Evolutionary conservation across 2,329 filamentous ascomycete species (phyloP).

Genomic region (Hypoxylon sp.): DNA sequence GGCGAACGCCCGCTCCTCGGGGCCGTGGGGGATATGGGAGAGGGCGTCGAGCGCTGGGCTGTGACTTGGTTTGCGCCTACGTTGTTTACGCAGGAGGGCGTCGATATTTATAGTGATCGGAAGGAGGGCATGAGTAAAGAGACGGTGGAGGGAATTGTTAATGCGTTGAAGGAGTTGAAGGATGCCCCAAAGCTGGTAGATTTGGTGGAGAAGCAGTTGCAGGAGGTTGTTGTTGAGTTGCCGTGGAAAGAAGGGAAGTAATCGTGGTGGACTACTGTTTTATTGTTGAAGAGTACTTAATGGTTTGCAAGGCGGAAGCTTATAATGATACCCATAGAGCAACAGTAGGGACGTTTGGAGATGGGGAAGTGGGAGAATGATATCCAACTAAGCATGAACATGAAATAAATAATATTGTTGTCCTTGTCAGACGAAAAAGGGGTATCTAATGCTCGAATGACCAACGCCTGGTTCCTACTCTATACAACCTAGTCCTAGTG

Average conservation of each 20-base stretch:
- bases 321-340: conserved; percentile 23
- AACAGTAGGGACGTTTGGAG: neutral
- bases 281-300: too few species aligned
- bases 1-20: conserved; percentile 60
- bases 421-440: conserved; percentile 10
- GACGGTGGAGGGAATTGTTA: conserved; percentile 65
- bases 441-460: conserved; percentile 41
- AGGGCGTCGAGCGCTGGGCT: conserved; percentile 68
- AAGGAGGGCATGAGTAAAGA: conserved; percentile 66
- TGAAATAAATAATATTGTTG: conserved; percentile 6
- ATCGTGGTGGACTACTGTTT: conserved; percentile 12
- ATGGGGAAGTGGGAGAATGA: conserved; percentile 14
- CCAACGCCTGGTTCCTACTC: conserved; percentile 34
- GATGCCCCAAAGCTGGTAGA: conserved; percentile 64
- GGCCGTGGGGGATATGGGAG: conserved; percentile 47
- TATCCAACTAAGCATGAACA: conserved; percentile 6
- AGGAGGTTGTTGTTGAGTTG: conserved; percentile 59
- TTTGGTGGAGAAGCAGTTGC: conserved; percentile 59
- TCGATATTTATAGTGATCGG: conserved; percentile 78
- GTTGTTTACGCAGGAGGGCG: conserved; percentile 80
- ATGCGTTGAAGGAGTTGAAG: conserved; percentile 60
- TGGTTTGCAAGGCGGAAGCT: conserved; percentile 1
- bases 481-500: too few species aligned
- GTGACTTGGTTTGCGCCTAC: conserved; percentile 89
- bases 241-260: conserved; percentile 56